A percentile compares a stretch with the other conserved stretches of the same genome.
Conservation (phyloP, 2,329 filamentous ascomycete genomes). For the Graphilbum sp. region DNA sequence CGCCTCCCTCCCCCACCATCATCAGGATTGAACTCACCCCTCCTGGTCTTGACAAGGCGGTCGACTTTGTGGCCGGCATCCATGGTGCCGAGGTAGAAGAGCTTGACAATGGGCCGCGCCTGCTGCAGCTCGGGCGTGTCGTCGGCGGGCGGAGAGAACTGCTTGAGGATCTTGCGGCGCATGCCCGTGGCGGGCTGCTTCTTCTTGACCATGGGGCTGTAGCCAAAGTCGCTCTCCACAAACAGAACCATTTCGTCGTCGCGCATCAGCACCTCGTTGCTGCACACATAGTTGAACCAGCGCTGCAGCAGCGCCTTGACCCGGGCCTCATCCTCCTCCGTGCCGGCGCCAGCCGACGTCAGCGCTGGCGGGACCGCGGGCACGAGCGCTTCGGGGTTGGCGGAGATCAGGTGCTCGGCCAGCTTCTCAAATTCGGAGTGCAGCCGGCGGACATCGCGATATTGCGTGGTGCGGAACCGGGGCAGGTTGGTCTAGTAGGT, state of each 20-base stretch:
- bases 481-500: slow-evolving; percentile 77
- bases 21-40: slow-evolving; percentile 48
- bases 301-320: slow-evolving; percentile 83
- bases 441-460: slow-evolving; percentile 87
- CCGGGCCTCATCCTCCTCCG: slow-evolving; percentile 82
- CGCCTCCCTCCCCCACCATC: too few relatives aligned
- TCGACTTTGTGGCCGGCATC: slow-evolving; percentile 96
- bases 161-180: slow-evolving; percentile 87
- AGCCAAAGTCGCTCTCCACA: slow-evolving; percentile 97
- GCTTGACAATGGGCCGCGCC: slow-evolving; percentile 78
- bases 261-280: slow-evolving; percentile 79
- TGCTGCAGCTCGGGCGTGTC: slow-evolving; percentile 90
- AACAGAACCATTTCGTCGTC: slow-evolving; percentile 97
- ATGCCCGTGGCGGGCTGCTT: slow-evolving; percentile 96
- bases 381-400: slow-evolving; percentile 91
- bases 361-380: slow-evolving; percentile 89
- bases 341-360: slow-evolving; percentile 86
- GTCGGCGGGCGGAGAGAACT: slow-evolving; percentile 93
- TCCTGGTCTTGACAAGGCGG: slow-evolving; percentile 75
- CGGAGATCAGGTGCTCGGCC: slow-evolving; percentile 88
- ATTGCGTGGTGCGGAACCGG: slow-evolving; percentile 93
- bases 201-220: slow-evolving; percentile 86
- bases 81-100: slow-evolving; percentile 91
- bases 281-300: slow-evolving; percentile 89
- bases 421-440: slow-evolving; percentile 95